Base-by-base conservation (phyloP, 805 yeast genomes). In the Ogataea zsoltii region DNA sequence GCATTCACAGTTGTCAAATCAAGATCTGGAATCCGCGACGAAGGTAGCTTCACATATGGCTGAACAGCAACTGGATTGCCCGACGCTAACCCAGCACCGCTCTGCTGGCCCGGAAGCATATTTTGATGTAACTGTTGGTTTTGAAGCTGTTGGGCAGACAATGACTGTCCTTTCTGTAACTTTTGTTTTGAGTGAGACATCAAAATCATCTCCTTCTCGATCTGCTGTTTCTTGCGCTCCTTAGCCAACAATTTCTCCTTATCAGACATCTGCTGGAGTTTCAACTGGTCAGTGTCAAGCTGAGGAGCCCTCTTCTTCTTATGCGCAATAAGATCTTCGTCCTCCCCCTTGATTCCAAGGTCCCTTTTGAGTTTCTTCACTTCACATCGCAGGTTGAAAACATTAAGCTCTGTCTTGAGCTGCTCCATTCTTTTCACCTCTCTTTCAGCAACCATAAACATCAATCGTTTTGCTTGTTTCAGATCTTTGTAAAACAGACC, bases 21-120 rank as follows among this genome's bases (percentile, higher is more conserved):
- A 76, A 91, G 76, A 65, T 92, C 97, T 13, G 98, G 97, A 51
- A 92, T 87, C 66, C 89, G 88, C 1, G 96, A 86, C 31, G 94
- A 85, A 2, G 97, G 96, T 32, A 89, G 65, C 57, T 86, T 84
- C 55, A 89, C 95, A 68, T 90, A 87, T 18, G 95, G 90, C 60
- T 88, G 92, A 31, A 75, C 74, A 4, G 73, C 61, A 49, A 71
- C 65, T n/a, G 67, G 65, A 41, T 56, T 55, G 10, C 45, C 33
- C 31, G 57, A 39, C 4, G 38, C 25, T 16, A 31, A 29, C 17
- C 37, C 36, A 41, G 50, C 38, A 9, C 38, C 44, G 23, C 30
- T 35, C 25, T 18, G 38, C 14, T 37, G 33, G 3, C 44, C 40
- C 18, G 42, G 34, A 7, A 33, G 38, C 41, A 32, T 38, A 23